These are phyloP conservation scores for Nemania sp. DNA, from an alignment of 2,329 filamentous ascomycete species.

Conservation along the genomic window DNA sequence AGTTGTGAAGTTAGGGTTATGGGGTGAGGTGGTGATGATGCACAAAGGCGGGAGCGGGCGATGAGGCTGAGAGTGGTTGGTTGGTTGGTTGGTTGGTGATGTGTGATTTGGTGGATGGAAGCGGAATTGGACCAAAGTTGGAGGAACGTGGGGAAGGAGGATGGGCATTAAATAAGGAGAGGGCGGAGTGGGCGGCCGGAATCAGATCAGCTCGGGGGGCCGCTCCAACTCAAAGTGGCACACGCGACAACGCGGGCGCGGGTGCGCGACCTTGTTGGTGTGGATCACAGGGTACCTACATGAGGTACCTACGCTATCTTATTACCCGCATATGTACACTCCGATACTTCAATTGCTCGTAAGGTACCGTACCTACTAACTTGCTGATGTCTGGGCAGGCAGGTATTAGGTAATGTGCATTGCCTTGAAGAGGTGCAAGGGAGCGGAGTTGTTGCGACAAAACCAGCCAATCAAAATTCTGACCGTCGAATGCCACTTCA, in stretches of 20 bases:
- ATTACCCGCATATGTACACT: too few relatives aligned
- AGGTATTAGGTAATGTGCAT: too few relatives aligned
- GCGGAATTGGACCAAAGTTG: constrained; percentile 29
- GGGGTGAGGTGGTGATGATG: constrained; percentile 13
- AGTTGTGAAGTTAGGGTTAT: constrained; percentile 18
- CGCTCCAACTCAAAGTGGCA: background rate
- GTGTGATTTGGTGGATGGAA: constrained; percentile 26
- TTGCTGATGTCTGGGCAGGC: too few relatives aligned
- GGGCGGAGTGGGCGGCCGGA: constrained; percentile 32
- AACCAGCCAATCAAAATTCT: constrained; percentile 25
- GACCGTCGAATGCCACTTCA: background rate
- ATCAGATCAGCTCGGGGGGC: constrained; percentile 42
- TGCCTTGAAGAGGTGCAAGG: background rate
- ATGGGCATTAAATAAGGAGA: constrained; percentile 35
- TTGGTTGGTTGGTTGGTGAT: constrained; percentile 24
- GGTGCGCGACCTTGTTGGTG: constrained; percentile 21
- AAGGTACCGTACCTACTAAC: too few relatives aligned
- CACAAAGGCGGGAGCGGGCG: constrained; percentile 20
- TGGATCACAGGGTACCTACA: constrained; percentile 9
- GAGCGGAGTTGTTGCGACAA: background rate
- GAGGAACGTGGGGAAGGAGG: constrained; percentile 37
- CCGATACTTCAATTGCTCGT: too few relatives aligned
- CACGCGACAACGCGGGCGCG: constrained; percentile 9
- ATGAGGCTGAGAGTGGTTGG: constrained; percentile 35
- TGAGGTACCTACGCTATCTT: too few relatives aligned